Conservation (phyloP, 2,329 filamentous ascomycete genomes). For the Xylaria sp. region DNA sequence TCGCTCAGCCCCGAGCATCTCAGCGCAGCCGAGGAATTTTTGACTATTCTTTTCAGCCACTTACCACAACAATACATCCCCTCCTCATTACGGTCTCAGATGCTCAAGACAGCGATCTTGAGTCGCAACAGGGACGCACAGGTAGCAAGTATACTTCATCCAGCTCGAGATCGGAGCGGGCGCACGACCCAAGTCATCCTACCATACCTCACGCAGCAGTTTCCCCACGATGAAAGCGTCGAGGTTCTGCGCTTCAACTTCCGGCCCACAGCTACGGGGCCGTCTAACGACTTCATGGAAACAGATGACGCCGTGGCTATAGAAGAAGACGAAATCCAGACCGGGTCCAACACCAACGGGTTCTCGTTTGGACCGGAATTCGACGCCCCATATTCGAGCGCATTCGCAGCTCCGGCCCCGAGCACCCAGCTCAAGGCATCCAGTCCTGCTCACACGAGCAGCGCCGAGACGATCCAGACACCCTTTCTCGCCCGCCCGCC, state of each 20-base stretch:
- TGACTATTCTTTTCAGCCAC: conserved; percentile 69
- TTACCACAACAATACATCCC: conserved; percentile 74
- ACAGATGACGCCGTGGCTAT: conserved; percentile 51
- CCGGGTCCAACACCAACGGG: conserved; percentile 36
- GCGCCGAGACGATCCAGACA: conserved; percentile 33
- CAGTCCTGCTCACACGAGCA: conserved; percentile 21
- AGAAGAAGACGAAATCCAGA: conserved; percentile 44
- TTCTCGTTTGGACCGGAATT: conserved; percentile 43
- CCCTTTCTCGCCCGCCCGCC: conserved; percentile 43
- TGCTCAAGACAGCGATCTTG: conserved; percentile 85
- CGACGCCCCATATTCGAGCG: conserved; percentile 28
- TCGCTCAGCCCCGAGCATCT: conserved; percentile 59
- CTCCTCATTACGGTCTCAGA: conserved; percentile 75
- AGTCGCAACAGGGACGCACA: conserved; percentile 75
- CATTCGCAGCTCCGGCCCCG: conserved; percentile 28
- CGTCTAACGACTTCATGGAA: conserved; percentile 49
- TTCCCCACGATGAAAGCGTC: conserved; percentile 69
- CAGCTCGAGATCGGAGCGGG: conserved; percentile 71
- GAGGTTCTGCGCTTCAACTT: conserved; percentile 76
- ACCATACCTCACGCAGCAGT: conserved; percentile 78
- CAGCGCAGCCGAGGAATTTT: conserved; percentile 67
- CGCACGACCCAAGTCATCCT: conserved; percentile 77
- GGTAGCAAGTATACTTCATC: conserved; percentile 84
- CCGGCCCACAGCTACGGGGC: conserved; percentile 51
- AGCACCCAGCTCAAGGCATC: conserved; percentile 25